phyloP scores from a whole-genome alignment of 1,139 yeast species.

The Ogataea hybrid region DNA sequence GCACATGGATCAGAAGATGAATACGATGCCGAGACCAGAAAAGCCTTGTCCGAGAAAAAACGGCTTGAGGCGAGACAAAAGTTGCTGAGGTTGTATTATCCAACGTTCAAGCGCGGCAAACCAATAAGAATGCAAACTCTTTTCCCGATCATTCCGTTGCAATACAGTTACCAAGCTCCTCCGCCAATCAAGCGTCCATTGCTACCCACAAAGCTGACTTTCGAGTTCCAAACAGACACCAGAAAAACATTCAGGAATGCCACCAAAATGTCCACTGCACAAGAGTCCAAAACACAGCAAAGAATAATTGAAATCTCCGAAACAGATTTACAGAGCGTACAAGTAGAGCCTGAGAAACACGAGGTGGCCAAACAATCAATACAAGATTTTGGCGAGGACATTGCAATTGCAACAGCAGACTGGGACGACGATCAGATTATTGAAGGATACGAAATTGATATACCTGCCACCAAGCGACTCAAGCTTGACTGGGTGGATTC shows the following conservation, averaged over 20 bases:
- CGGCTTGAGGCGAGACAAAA: slow-evolving; percentile 27
- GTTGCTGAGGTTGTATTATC: slow-evolving; percentile 53
- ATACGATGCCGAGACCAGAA: slow-evolving; percentile 20
- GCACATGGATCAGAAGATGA: slow-evolving; percentile 8
- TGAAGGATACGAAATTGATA: slow-evolving; percentile 40
- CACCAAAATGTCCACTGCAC: slow-evolving; percentile 16
- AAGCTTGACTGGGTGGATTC: slow-evolving; percentile 28
- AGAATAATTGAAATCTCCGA: slow-evolving; percentile 25
- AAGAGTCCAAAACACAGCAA: slow-evolving; percentile 19
- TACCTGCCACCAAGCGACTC: slow-evolving; percentile 26
- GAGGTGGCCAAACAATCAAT: slow-evolving; percentile 36
- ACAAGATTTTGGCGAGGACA: slow-evolving; percentile 49
- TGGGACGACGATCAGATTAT: slow-evolving; percentile 77
- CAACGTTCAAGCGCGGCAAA: slow-evolving; percentile 55
- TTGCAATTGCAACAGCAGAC: slow-evolving; percentile 72
- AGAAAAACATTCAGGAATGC: slow-evolving; percentile 30
- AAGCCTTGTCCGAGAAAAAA: slow-evolving; percentile 9
- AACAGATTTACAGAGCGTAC: slow-evolving; percentile 20
- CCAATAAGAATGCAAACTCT: slow-evolving; percentile 65
- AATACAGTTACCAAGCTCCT: slow-evolving; percentile 52
- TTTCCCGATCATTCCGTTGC: slow-evolving; percentile 62
- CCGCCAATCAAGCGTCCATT: slow-evolving; percentile 52
- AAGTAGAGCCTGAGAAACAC: slow-evolving; percentile 20
- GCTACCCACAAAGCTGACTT: slow-evolving; percentile 53
- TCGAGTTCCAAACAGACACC: slow-evolving; percentile 45